Base-by-base conservation (phyloP, 192 early-diverging fungal species). In the Spinellus fusiger region DNA sequence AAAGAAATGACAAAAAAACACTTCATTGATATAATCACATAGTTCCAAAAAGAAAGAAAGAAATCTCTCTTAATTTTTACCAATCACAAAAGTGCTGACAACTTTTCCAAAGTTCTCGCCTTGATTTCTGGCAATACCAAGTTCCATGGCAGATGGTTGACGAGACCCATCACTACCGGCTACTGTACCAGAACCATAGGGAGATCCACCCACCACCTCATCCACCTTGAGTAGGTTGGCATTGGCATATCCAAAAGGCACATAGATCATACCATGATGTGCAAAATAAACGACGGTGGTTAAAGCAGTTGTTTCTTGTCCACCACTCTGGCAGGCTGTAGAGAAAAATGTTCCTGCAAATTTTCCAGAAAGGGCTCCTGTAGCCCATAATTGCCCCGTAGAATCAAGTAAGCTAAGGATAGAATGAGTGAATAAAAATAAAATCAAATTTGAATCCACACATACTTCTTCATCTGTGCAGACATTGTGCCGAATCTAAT, bases 221-320 rank as follows among this genome's bases (percentile, higher is more conserved):
- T 37, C 46, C 7, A 16, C 48, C 26, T 69, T 61, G 47, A 69
- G 59, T 9, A 69, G 29, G 28, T 54, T 22, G 18, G 54, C 22
- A 55, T 59, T 69, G 4, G 49, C 34, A 61, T 26, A 83, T 9
- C 87, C 87, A 44, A 91, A 58, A 1, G 91, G 91, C 29, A 91
- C 87, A 59, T 77, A 93, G 55, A 82, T 76, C 40, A 93, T 82
- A 29, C 89, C 91, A 64, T 90, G 89, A 75, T 92, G 89, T 7
- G 78, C 79, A 32, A 89, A 75, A 68, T 81, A 77, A 4, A 86
- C 73, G 22, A 92, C 57, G 57, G 89, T 69, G 29, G 81, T 80
- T 0, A 86, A 61, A 33, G 82, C 79, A 9, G 89, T 90, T 20
- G 78, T 79, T 66, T 93, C 91, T 73, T 91, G 89, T 25, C 91